A percentile compares a stretch with the other conserved stretches of the same genome.
These are phyloP conservation scores for Alternaria metachromatica DNA, from an alignment of 2,329 filamentous ascomycete genomes.

Conservation along the genomic window DNA sequence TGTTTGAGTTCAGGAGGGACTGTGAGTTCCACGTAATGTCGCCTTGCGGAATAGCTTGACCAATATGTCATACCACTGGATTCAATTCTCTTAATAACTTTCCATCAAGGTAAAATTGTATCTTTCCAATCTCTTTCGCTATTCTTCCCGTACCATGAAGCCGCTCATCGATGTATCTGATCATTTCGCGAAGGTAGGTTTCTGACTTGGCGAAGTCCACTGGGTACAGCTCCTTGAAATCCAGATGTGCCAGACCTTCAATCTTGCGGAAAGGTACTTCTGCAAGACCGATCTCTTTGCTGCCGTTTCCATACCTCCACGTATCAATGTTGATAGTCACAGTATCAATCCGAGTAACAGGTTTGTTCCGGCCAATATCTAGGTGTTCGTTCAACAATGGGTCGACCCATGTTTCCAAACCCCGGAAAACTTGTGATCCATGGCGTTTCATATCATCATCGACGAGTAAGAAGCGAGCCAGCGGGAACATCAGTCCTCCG, in stretches of 20 bases:
- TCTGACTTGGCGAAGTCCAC: neutral
- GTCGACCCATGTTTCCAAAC: constrained; percentile 2
- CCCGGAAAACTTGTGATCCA: neutral
- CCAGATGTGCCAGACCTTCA: neutral
- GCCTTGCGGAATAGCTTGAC: neutral
- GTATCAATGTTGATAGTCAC: neutral
- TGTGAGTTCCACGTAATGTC: neutral
- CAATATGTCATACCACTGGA: neutral
- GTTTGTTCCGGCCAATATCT: neutral
- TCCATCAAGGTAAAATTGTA: neutral
- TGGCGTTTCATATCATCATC: neutral
- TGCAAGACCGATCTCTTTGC: neutral
- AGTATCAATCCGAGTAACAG: neutral
- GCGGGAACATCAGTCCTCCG: neutral
- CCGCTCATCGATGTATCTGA: neutral
- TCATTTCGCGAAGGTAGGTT: neutral
- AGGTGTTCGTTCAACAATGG: neutral
- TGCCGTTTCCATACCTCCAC: neutral
- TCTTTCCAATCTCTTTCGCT: neutral
- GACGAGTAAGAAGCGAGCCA: neutral
- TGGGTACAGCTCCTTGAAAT: constrained; percentile 3
- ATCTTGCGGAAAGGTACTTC: neutral
- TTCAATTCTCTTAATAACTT: neutral
- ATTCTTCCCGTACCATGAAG: neutral
- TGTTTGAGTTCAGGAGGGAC: neutral